Conservation (phyloP, 768 basidiomycete genomes). For the Macrolepiota fuliginosa region DNA sequence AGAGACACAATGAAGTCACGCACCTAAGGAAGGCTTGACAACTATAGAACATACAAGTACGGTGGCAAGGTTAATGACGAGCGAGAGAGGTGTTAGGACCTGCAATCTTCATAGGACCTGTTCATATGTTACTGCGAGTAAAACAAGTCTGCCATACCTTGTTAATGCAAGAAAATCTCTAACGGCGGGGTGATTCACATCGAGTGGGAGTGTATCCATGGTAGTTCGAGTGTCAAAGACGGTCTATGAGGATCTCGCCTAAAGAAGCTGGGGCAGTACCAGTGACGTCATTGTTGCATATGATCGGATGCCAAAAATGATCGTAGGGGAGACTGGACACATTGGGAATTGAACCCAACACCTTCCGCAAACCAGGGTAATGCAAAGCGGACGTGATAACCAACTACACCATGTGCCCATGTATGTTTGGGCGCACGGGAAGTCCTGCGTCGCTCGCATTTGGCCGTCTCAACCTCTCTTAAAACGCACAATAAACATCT, state of each 20-base stretch:
- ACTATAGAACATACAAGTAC: conserved; percentile 68
- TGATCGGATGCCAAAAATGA: background rate
- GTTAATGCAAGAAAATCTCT: conserved; percentile 66
- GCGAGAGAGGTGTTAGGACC: conserved; percentile 81
- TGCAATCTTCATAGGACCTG: conserved; percentile 48
- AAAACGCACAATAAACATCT: too few relatives aligned
- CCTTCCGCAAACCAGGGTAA: conserved; percentile 5
- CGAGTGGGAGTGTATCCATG: conserved; percentile 60
- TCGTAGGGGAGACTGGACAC: conserved; percentile 16
- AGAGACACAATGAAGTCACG: background rate
- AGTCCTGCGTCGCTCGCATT: too few relatives aligned
- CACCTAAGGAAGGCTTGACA: conserved; percentile 62
- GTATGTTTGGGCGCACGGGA: too few relatives aligned
- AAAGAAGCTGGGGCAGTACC: background rate
- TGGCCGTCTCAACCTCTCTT: too few relatives aligned
- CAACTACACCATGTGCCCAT: conserved; percentile 31
- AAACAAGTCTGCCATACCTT: conserved; percentile 21
- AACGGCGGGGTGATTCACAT: conserved; percentile 58
- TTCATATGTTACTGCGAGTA: too few relatives aligned
- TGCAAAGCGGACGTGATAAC: conserved; percentile 32
- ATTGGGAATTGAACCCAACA: conserved; percentile 29
- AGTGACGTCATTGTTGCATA: background rate
- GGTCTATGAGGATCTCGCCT: background rate
- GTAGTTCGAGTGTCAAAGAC: background rate
- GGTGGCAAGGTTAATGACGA: conserved; percentile 77